Base-by-base conservation (phyloP, 805 yeast species). In the Saturnispora quitensis region DNA sequence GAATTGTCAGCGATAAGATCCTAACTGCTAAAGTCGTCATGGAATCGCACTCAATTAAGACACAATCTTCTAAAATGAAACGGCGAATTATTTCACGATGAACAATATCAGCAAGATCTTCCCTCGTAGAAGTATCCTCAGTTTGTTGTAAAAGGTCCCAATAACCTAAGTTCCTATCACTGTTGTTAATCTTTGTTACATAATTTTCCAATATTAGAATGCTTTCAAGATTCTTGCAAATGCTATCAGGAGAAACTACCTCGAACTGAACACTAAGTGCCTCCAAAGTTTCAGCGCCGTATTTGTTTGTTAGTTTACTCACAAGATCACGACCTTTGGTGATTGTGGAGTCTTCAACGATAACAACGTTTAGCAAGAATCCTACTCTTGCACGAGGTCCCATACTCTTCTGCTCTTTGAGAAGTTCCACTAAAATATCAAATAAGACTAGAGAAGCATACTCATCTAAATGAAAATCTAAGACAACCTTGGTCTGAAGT, bases 21-120 rank as follows among this genome's bases (percentile, higher is more conserved):
- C 82, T 81, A 59, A 84, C 88, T 1, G 97, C 95, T 24, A 90
- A 63, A 42, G 82, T 74, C 1, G 96, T 86, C 95, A 88, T 86
- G 27, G 86, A 81, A 61, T 83, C 86, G 1, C 91, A 88, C 70
- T 80, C 79, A 8, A 89, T 47, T 3, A 88, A 68, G n/a, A 86
- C 74, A 0, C 65, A 60, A 15, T 70, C 66, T 12, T 68, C 64
- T 5, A 59, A 57, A 0, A 89, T 87, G 12, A 74, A 64, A 28
- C 69, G 63, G 33, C 73, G 58, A 2, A 83, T 66, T 4, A 83
- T 57, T 40, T 76, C 77, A 6, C 72, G 71, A 17, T 68, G 64
- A 5, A 87, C 68, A 2, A 80, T 62, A 2, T 70, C 64, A 12
- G 72, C 56, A 22, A 88, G 64, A 64, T 89, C 96, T 55, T 84